Base-by-base conservation (phyloP, 306 rosid species). In the Cucurbita pepo region DNA sequence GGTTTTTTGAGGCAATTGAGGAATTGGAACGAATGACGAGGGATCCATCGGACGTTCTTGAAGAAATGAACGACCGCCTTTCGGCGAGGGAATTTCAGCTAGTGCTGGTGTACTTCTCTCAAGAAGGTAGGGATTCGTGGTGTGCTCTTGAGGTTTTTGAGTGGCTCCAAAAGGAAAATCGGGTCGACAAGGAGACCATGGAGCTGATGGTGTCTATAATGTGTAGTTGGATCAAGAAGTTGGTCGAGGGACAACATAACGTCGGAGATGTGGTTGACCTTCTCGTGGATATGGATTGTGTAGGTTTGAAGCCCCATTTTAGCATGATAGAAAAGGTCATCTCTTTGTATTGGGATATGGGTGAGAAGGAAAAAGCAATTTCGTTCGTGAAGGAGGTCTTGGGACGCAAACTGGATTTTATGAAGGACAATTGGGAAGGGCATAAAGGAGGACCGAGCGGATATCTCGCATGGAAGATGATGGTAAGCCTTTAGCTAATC, bases 391-490 rank as follows among this genome's bases (percentile, higher is more conserved):
- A 94, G 59, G 97, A 90, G 75, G 87, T 94, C 69, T 77, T 90
- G 84, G 79, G 86, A 76, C 89, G 97, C 4, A 81, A 91, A 34
- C 83, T 90, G 80, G 79, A 83, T 9, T 77, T 65, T 72, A 69
- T 76, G 16, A 84, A 75, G 52, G 91, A 81, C 22, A 84, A 75
- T 73, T 69, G 80, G 18, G 85, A 86, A 37, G 94, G 89, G 19
- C 87, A 81, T 56, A 90, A 87, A 76, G 98, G 97, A 73, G 98
- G 97, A 40, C 95, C 96, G 51, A 90, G 96, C 15, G 98, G 98
- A 9, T 94, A 88, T 83, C 97, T 94, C 78, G 97, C 96, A 82
- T 94, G 98, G 98, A 94, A 90, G 82, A 94, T 94, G 98, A 90
- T 90, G 98, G 98, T 94, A 82, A 74, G 81, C 76, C 22, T 55